Evolutionary conservation across 139 green algal genomes (phyloP), one percentile per base, ranked within the genome.

Genomic region (Chlamydomonas schloesseri): DNA sequence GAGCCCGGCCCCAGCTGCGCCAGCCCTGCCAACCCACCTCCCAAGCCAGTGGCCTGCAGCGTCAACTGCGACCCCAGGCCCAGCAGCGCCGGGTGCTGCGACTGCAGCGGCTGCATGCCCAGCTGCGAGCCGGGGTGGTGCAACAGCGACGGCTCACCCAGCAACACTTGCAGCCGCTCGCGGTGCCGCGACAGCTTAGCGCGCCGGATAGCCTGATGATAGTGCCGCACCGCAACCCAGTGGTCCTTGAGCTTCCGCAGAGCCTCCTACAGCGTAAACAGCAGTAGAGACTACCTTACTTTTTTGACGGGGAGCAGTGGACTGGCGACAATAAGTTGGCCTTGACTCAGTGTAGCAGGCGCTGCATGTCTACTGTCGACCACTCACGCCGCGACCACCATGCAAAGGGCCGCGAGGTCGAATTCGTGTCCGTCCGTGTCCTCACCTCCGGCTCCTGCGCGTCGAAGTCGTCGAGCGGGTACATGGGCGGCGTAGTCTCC

Each of bases 191-290:
- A 73, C 8, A 70, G 73, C 71, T 74, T 83, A 50, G 34, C 64
- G 3, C 58, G 20, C 2, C 67, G 72, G n/a, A 65, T 13, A 21
- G 87, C 55, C 68, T 87, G 62, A 69, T 84, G 73, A 29, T 88
- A 80, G n/a, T 83, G 72, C 37, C 82, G 82, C 36, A 88, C 82
- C 2, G 60, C 55, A 0, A 58, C 31, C 82, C 82, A 88, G 82
- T 88, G 82, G 11, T 88, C 72, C 60, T 82, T 88, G 23, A 88
- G 57, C 62, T 82, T 80, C 3, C 82, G 82, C 23, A 88, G 58
- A 0, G 82, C 58, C 42, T 83, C 72, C 82, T 88, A 57, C 1
- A 31, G 60, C 4, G 15, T 15, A 8, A 4, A 28, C 17, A 2
- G 33, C n/a, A n/a, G n/a, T n/a, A n/a, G n/a, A n/a, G n/a, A n/a